Evolutionary conservation across 176 grass and related monocot genomes (phyloP), one percentile per base, ranked within the genome.

Genomic region (Bonia amplexicaulis): DNA sequence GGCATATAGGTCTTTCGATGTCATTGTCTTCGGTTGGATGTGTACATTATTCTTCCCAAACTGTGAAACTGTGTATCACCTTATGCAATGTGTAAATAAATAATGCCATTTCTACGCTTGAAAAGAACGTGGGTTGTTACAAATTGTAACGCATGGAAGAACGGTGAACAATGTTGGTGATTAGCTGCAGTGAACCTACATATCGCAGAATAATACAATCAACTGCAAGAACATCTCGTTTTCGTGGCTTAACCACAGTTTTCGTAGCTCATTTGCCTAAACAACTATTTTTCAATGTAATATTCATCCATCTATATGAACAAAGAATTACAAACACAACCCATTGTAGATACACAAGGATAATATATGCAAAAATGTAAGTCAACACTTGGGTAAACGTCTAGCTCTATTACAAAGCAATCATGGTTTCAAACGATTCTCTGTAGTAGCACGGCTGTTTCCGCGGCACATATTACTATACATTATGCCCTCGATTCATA

Each of bases 1-100:
- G 29, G 42, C 46, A 63, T 87, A 87, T 87, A 87, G 80, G 55
- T 66, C 33, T 71, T 63, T 77, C 35, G 26, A 12, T 20, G 74
- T 73, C 33, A 40, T 39, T 72, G 23, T 72, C 37, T 0, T 64
- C 16, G 0, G 44, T 62, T 71, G 55, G 63, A 68, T 76, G 7
- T 82, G 84, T 90, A 82, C 57, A 86, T 82, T 86, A 90, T 86
- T 86, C 41, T 72, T 62, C 46, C 52, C 42, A 78, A 90, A 66
- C 71, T 71, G 76, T 63, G 39, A 39, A 84, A 65, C 39, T 82
- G 39, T 82, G 76, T n/a, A 65, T 65, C 44, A 66, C 61, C 44
- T 72, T 46, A 64, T 66, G 29, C 78, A 86, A 71, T 35, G 7
- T 82, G 78, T 78, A 90, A 77, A 16, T 70, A 82, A 86, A 86